These are phyloP conservation scores for Echeveria elegans DNA, from an alignment of 164 flowering plant species.

Conservation along the genomic window DNA sequence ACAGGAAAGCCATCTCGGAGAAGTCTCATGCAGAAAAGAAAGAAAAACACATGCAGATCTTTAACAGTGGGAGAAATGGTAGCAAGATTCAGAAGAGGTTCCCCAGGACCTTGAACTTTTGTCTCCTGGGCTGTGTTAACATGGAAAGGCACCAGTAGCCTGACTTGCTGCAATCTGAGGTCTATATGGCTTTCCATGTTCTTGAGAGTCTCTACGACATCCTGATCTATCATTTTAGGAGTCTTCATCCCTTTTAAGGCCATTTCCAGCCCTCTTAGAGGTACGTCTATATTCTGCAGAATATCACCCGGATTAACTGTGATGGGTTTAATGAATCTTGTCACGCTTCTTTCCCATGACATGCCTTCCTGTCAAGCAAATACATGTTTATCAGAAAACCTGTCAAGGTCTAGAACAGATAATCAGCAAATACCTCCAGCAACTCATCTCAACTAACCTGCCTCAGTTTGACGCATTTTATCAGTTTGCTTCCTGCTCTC, in stretches of 20 bases:
- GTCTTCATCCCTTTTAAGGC: neutral
- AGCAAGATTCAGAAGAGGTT: neutral
- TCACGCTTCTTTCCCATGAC: constrained; percentile 2
- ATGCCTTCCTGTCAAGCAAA: neutral
- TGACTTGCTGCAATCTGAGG: neutral
- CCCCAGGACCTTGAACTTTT: neutral
- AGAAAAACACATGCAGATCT: neutral
- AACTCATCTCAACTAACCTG: constrained; percentile 17
- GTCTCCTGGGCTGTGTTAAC: constrained; percentile 2
- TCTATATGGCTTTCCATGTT: neutral
- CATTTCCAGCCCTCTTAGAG: constrained; percentile 1
- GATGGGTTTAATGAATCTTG: neutral
- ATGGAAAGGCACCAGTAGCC: neutral
- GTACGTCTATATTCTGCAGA: neutral
- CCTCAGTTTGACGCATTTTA: constrained; percentile 19
- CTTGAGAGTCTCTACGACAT: neutral
- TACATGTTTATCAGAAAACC: neutral
- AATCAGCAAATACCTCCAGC: no score
- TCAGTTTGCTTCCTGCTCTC: constrained; percentile 20
- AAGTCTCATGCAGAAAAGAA: constrained; percentile 7
- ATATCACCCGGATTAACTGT: neutral
- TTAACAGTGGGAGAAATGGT: neutral
- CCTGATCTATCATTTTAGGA: neutral
- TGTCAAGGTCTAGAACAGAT: no score
- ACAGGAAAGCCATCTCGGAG: constrained; percentile 5